Evolutionary conservation across 139 green algal genomes (phyloP).

Genomic region (Coccomyxa sp.): DNA sequence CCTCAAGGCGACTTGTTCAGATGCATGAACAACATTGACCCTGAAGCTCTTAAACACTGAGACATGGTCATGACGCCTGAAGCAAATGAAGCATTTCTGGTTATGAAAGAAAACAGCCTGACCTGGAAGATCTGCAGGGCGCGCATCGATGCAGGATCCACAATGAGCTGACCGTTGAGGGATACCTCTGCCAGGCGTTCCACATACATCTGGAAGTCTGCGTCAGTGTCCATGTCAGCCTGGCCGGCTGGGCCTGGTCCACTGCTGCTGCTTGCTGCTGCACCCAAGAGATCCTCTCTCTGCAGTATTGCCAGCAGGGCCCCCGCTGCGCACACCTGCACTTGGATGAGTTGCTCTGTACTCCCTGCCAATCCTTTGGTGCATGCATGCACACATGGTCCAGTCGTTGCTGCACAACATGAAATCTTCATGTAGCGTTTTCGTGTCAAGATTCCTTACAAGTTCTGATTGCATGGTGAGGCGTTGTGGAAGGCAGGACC

Average conservation of each 20-base stretch:
- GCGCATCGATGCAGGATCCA: conserved; percentile 50
- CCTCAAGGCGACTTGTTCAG: too few relatives aligned
- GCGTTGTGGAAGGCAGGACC: background rate
- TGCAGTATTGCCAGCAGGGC: conserved; percentile 49
- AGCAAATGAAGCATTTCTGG: background rate
- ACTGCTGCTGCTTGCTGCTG: background rate
- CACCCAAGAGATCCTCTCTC: conserved; percentile 16
- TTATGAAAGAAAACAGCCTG: background rate
- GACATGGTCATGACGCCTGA: background rate
- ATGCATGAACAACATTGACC: too few relatives aligned
- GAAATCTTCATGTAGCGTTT: conserved; percentile 15
- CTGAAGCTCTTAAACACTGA: too few relatives aligned
- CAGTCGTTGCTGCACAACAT: background rate
- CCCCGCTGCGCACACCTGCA: conserved; percentile 40
- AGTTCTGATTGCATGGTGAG: background rate
- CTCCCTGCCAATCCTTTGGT: background rate
- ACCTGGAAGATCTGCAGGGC: conserved; percentile 64
- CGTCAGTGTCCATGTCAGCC: background rate
- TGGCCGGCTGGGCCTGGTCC: background rate
- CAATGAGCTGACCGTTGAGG: conserved; percentile 43
- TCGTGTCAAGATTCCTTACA: background rate
- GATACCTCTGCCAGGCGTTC: conserved; percentile 25
- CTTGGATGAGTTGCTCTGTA: background rate
- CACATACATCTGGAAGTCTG: conserved; percentile 1
- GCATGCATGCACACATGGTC: conserved; percentile 1